Conservation (phyloP, 768 basidiomycete genomes). For the Lactifluus piperatus region DNA sequence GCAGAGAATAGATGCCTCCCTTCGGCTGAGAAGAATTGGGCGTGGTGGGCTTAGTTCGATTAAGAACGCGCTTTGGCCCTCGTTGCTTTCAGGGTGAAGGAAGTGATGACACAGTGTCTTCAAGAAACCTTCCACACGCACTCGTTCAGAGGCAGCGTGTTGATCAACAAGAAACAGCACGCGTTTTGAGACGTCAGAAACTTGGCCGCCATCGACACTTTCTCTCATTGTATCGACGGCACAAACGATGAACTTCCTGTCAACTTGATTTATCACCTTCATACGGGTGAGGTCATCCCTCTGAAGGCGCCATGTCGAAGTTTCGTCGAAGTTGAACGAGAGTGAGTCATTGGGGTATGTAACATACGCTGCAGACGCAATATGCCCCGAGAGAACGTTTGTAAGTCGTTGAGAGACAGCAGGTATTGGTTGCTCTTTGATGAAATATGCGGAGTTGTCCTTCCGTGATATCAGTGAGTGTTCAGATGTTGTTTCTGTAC, state of each 20-base stretch:
- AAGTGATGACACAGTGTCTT: conserved; percentile 65
- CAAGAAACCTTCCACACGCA: conserved; percentile 82
- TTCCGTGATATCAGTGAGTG: conserved; percentile 21
- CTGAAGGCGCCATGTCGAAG: conserved; percentile 28
- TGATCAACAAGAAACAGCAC: conserved; percentile 83
- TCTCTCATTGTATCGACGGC: conserved; percentile 31
- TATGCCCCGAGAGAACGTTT: background rate
- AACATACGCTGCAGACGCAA: background rate
- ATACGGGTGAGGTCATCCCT: conserved; percentile 49
- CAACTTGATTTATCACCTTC: conserved; percentile 73
- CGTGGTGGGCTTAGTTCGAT: conserved; percentile 43
- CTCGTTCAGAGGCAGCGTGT: conserved; percentile 95
- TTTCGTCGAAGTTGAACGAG: background rate
- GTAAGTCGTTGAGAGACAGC: conserved; percentile 27
- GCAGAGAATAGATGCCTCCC: conserved; percentile 46
- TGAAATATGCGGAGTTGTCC: conserved; percentile 49
- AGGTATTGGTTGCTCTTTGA: conserved; percentile 38
- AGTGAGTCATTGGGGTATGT: background rate
- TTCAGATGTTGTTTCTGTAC: background rate
- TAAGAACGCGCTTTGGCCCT: conserved; percentile 28
- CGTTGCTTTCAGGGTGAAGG: conserved; percentile 29
- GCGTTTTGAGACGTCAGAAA: conserved; percentile 12
- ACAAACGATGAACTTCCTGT: conserved; percentile 86
- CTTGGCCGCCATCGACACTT: conserved; percentile 17
- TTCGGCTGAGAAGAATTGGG: conserved; percentile 55